phyloP scores from a whole-genome alignment of 2,329 filamentous ascomycete genomes.

The Ascomycota sp. region DNA sequence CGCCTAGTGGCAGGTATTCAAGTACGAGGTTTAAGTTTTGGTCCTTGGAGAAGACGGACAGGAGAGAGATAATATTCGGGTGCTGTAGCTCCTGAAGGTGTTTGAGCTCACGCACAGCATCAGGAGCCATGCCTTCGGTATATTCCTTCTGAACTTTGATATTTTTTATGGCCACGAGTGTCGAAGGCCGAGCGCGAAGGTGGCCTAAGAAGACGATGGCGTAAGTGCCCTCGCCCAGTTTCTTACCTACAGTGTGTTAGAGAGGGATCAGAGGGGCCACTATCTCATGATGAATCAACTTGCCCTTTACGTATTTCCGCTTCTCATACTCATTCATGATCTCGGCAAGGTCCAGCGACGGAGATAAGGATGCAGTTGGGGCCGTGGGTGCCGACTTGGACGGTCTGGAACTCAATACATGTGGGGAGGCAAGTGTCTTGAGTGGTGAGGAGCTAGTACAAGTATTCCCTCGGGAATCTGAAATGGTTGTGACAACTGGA shows the following conservation, averaged over 20 bases:
- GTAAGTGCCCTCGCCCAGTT: constrained; percentile 91
- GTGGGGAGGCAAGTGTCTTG: constrained; percentile 17
- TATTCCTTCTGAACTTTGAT: constrained; percentile 77
- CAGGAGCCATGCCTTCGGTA: constrained; percentile 78
- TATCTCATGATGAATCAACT: no score
- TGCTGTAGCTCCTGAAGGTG: constrained; percentile 86
- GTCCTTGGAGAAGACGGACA: constrained; percentile 89
- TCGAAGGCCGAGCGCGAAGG: constrained; percentile 48
- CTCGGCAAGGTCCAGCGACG: constrained; percentile 45
- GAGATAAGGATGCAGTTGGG: constrained; percentile 11
- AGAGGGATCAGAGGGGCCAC: no score
- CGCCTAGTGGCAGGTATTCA: constrained; percentile 82
- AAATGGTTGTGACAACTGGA: no score
- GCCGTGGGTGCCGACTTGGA: constrained; percentile 10
- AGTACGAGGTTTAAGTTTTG: constrained; percentile 93
- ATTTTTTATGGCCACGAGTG: constrained; percentile 79
- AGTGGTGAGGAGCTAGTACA: constrained; percentile 22
- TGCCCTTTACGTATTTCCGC: constrained; percentile 71
- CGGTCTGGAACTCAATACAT: constrained; percentile 13
- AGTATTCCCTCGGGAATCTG: constrained; percentile 1
- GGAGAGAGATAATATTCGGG: constrained; percentile 83
- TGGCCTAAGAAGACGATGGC: constrained; percentile 86
- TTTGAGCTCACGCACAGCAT: constrained; percentile 89
- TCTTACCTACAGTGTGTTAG: constrained; percentile 38
- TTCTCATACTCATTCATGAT: constrained; percentile 67